These are phyloP conservation scores for Sphaceloma murrayae DNA, from an alignment of 2,329 filamentous ascomycete genomes.

Conservation along the genomic window DNA sequence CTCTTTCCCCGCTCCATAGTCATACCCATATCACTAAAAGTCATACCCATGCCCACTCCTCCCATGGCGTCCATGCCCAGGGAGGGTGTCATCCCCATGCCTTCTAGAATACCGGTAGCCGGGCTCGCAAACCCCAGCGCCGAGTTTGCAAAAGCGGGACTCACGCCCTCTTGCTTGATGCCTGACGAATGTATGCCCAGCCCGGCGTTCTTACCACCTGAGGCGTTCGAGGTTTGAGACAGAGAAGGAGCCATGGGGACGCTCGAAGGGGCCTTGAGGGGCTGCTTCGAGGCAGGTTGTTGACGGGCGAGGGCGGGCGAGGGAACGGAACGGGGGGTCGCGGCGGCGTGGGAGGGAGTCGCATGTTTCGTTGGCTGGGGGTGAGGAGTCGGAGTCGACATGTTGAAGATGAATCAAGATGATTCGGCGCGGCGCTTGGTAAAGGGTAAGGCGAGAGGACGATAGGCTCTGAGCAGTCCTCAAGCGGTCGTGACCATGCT, in stretches of 20 bases:
- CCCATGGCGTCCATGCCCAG: slow-evolving; percentile 27
- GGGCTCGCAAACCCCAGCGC: slow-evolving; percentile 18
- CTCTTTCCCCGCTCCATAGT: slow-evolving; percentile 27
- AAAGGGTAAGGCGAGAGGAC: no score
- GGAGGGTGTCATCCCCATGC: slow-evolving; percentile 30
- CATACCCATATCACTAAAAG: slow-evolving; percentile 36
- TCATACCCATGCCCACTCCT: slow-evolving; percentile 35
- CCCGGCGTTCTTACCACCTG: slow-evolving; percentile 13
- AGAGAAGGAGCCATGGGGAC: slow-evolving; percentile 28
- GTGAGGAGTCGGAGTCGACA: slow-evolving; percentile 24
- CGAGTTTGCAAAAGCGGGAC: slow-evolving; percentile 24
- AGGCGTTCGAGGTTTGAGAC: slow-evolving; percentile 25
- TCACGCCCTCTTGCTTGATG: slow-evolving; percentile 25
- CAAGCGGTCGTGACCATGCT: no score
- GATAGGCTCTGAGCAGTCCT: no score
- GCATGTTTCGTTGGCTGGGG: slow-evolving; percentile 16
- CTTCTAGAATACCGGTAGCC: slow-evolving; percentile 31
- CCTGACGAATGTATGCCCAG: slow-evolving; percentile 21
- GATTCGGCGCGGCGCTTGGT: no score
- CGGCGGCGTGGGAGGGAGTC: slow-evolving; percentile 30
- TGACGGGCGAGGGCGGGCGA: slow-evolving; percentile 25
- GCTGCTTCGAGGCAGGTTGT: slow-evolving; percentile 21
- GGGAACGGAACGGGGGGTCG: slow-evolving; percentile 34
- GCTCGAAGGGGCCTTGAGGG: slow-evolving; percentile 26
- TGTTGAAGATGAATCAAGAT: no score